phyloP scores from a whole-genome alignment of 345 rosid species.

The Corchorus olitorius region DNA sequence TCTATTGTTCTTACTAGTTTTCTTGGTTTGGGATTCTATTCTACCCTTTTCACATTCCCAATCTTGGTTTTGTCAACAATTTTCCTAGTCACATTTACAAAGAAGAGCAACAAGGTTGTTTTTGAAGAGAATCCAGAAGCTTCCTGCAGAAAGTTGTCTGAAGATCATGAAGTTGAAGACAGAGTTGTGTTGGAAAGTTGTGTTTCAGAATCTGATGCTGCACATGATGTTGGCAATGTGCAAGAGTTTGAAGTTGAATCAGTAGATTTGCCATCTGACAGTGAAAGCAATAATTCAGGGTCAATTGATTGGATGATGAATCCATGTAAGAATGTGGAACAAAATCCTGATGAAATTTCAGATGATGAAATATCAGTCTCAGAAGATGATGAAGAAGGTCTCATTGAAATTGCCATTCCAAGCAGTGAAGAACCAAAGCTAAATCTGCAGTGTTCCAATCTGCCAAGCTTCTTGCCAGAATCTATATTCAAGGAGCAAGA shows the following conservation, averaged over 20 bases:
- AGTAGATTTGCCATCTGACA: conserved; percentile 34
- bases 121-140: conserved; percentile 6
- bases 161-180: conserved; percentile 21
- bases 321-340: conserved; percentile 15
- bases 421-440: conserved; percentile 28
- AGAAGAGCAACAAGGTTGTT: conserved; percentile 17
- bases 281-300: conserved; percentile 34
- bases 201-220: conserved; percentile 14
- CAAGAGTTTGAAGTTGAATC: conserved; percentile 33
- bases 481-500: conserved; percentile 38
- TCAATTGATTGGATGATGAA: conserved; percentile 31
- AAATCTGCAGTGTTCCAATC: conserved; percentile 18
- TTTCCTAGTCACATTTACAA: conserved; percentile 31
- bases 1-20: conserved; percentile 32
- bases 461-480: conserved; percentile 33
- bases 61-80: conserved; percentile 44
- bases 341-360: conserved; percentile 25
- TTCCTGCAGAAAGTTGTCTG: background rate
- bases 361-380: conserved; percentile 27
- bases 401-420: conserved; percentile 68
- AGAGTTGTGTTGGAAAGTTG: conserved; percentile 17
- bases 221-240: conserved; percentile 18
- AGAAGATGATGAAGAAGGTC: conserved; percentile 53
- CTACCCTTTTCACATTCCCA: conserved; percentile 34
- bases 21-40: conserved; percentile 27